These are phyloP conservation scores for Neurospora africana DNA, from an alignment of 495 filamentous ascomycete genomes.

Conservation along the genomic window DNA sequence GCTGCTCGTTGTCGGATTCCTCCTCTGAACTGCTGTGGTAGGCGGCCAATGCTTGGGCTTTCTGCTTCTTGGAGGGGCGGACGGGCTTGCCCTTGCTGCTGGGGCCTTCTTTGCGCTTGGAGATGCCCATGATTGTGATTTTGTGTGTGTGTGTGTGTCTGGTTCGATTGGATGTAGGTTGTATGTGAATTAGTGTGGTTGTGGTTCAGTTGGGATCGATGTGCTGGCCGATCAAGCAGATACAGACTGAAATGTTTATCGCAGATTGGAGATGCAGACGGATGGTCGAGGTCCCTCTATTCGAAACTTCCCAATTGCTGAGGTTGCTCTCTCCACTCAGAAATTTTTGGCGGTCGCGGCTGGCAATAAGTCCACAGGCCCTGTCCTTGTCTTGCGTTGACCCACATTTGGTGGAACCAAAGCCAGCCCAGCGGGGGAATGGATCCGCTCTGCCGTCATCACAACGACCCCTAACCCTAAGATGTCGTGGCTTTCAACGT, in stretches of 20 bases:
- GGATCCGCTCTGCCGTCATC: neutral
- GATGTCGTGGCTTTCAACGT: neutral
- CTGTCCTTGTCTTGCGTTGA: neutral
- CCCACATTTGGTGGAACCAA: neutral
- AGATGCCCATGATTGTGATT: constrained; percentile 21
- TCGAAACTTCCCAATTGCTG: constrained; percentile 2
- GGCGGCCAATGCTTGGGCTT: constrained; percentile 42
- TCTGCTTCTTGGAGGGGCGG: constrained; percentile 58
- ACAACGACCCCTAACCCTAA: neutral
- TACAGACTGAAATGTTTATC: constrained; percentile 1
- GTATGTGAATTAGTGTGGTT: neutral
- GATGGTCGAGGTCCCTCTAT: neutral
- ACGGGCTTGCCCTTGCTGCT: constrained; percentile 36
- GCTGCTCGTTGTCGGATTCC: constrained; percentile 1
- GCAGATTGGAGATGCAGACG: neutral
- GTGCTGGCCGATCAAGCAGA: neutral
- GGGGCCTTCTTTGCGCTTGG: constrained; percentile 39
- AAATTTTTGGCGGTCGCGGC: constrained; percentile 29
- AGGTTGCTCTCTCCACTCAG: constrained; percentile 7
- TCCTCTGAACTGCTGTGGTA: constrained; percentile 64
- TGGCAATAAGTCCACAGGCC: constrained; percentile 1
- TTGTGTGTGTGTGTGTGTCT: constrained; percentile 11
- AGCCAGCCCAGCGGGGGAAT: neutral
- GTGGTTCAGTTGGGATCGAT: constrained; percentile 6
- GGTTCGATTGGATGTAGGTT: neutral